Base-by-base conservation (phyloP, 2,329 filamentous ascomycete species). In the Ascochyta rabiei region DNA sequence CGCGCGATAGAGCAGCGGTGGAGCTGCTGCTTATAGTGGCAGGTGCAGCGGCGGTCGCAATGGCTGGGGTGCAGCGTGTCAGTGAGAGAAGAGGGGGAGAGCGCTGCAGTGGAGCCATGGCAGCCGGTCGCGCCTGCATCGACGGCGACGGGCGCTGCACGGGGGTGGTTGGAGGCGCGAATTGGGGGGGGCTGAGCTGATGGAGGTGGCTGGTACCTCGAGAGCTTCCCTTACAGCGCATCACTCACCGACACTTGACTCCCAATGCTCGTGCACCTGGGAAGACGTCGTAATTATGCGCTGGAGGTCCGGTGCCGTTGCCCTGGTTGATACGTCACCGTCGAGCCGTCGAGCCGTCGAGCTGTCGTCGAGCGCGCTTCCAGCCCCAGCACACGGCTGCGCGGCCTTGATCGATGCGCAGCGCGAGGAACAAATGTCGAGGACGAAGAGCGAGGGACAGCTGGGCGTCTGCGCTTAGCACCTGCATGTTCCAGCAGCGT, bases 41-140 rank as follows among this genome's bases (percentile, higher is more conserved):
- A 60, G 56, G 40, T 57, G 49, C 57, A 49, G 47, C 31, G 48
- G 38, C n/a, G 18, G 45, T 30, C 30, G 55, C 55, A 62, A 55
- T 66, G 62, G 65, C 65, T 67, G 62, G 57, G 46, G 56, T 51
- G 53, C 39, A 50, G 57, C 43, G 60, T 61, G 62, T 63, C 59
- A 66, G 59, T 61, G 56, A 58, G 57, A 50, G 35, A 35, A 15
- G 41, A 48, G 56, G 55, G 56, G 54, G 64, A 59, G 56, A 56
- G 54, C 48, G 55, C 63, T 53, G 59, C 56, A 52, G 62, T 57
- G 62, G 60, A 63, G 57, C 63, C 64, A 65, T 67, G 57, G 55
- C 62, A 59, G 65, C 46, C 35, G 35, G 42, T 46, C 50, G 48
- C 41, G 43, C 41, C 41, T 45, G 56, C 53, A 50, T 39, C 28